These are phyloP conservation scores for Pestalotiopsis sp. DNA, from an alignment of 2,329 filamentous ascomycete genomes.

Conservation along the genomic window DNA sequence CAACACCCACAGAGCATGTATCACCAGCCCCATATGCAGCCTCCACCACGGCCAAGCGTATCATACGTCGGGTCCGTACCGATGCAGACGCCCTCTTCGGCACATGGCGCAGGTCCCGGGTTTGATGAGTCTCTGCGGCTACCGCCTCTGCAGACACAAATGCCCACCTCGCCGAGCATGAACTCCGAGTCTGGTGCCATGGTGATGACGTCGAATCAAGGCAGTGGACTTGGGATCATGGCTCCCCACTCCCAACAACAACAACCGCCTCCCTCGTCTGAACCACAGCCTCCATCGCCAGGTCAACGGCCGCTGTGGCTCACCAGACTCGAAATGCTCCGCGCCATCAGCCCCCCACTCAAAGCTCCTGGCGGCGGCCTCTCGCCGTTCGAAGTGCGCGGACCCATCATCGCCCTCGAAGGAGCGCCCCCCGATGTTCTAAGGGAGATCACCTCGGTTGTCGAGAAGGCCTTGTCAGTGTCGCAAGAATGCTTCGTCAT, in stretches of 20 bases:
- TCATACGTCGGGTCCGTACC: conserved; percentile 32
- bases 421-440: conserved; percentile 62
- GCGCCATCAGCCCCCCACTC: conserved; percentile 74
- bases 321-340: conserved; percentile 76
- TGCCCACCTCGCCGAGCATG: conserved; percentile 30
- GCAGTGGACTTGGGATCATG: conserved; percentile 22
- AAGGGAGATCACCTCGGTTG: conserved; percentile 61
- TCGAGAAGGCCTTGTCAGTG: conserved; percentile 63
- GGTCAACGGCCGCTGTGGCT: conserved; percentile 45
- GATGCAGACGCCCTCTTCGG: not conserved
- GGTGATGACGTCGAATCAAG: conserved; percentile 10
- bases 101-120: conserved; percentile 25
- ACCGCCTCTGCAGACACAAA: conserved; percentile 53
- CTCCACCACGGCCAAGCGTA: conserved; percentile 47
- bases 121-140: conserved; percentile 58
- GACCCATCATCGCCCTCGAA: conserved; percentile 82
- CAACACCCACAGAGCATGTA: conserved; percentile 14
- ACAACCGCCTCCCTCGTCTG: conserved; percentile 9
- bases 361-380: conserved; percentile 37
- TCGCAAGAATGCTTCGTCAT: conserved; percentile 49
- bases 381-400: conserved; percentile 54
- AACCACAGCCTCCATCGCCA: conserved; percentile 9
- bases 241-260: conserved; percentile 12
- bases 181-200: conserved; percentile 19
- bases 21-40: conserved; percentile 25